Base-by-base conservation (phyloP, 2,329 filamentous ascomycete species). In the Hirsutella rhossiliensis region DNA sequence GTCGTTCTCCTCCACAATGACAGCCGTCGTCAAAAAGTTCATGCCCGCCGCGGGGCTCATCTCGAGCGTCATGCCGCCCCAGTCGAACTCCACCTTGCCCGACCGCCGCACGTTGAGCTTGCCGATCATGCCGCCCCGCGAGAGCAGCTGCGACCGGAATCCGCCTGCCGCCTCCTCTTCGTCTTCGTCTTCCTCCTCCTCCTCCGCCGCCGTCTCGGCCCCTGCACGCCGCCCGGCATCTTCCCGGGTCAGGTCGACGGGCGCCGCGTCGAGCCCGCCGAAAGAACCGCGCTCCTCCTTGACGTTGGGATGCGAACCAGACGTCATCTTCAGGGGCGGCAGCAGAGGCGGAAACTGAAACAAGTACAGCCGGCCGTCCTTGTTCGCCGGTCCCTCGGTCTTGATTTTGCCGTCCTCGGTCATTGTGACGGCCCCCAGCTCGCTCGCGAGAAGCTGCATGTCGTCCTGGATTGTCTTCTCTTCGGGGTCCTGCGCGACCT, bases 311-410 rank as follows among this genome's bases (percentile, higher is more conserved):
- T 53, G 48, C 28, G 57, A 49, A 19, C 55, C 54, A 20, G 55
- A 50, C 12, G 54, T 46, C 45, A 49, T 56, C 48, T 58, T 63
- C n/a, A 82, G 62, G 0, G 75, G 72, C 8, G 78, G 77, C 11
- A 82, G 66, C 4, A 80, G 62, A 5, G 76, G 76, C 36, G 78
- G 78, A 50, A 82, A 75, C 52, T 82, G 78, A 61, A 82, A 82
- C 41, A 82, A 65, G 48, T 80, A 81, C 43, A 81, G 58, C 32
- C 75, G 69, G 19, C 78, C 76, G 39, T 79, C 75, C 49, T 66
- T 66, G 57, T 64, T 60, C 40, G 57, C 50, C 2, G 57, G 56
- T 8, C 49, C 57, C 38, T 58, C 55, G 15, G 47, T 49, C 44
- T 55, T 56, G 18, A 50, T 46, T 13, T 56, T 55, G 41, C 56